These are phyloP conservation scores for Graphium sp. DNA, from an alignment of 2,329 filamentous ascomycete genomes.

Conservation along the genomic window DNA sequence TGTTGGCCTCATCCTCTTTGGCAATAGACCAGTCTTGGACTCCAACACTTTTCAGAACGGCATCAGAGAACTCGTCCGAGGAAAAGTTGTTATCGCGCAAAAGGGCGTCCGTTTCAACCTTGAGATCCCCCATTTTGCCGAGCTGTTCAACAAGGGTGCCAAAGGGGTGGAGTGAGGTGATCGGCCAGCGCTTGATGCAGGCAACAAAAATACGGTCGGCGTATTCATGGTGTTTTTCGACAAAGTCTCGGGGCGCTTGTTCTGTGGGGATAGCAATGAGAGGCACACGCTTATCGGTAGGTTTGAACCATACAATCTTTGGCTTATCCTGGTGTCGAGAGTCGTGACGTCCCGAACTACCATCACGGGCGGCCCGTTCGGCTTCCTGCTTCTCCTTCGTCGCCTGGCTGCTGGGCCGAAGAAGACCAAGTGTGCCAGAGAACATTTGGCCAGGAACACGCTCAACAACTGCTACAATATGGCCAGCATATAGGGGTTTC, in stretches of 20 bases:
- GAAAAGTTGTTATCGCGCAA: slow-evolving; percentile 98
- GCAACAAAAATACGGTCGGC: slow-evolving; percentile 96
- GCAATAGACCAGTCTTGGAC: slow-evolving; percentile 81
- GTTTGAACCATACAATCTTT: slow-evolving; percentile 99
- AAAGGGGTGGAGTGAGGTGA: slow-evolving; percentile 97
- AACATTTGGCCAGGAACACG: slow-evolving; percentile 98
- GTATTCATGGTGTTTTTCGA: slow-evolving; percentile 96
- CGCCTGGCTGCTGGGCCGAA: slow-evolving; percentile 92
- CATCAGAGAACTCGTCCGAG: slow-evolving; percentile 93
- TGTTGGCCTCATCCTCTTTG: slow-evolving; percentile 60
- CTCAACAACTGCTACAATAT: slow-evolving; percentile 94
- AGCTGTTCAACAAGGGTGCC: slow-evolving; percentile 95
- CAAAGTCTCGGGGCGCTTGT: slow-evolving; percentile 92
- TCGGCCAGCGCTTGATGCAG: slow-evolving; percentile 98
- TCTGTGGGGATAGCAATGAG: slow-evolving; percentile 97
- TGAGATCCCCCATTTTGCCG: slow-evolving; percentile 91
- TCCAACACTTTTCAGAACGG: slow-evolving; percentile 81
- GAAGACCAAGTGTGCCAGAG: slow-evolving; percentile 82
- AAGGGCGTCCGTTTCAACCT: slow-evolving; percentile 93
- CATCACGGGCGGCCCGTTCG: slow-evolving; percentile 81
- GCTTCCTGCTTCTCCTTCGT: slow-evolving; percentile 99
- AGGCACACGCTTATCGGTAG: slow-evolving; percentile 95
- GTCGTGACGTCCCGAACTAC: slow-evolving; percentile 53
- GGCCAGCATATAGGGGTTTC: slow-evolving; percentile 92
- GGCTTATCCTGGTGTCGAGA: slow-evolving; percentile 81